Evolutionary conservation across 2,329 filamentous ascomycete genomes (phyloP).

Genomic region (Colletotrichum spinosum): DNA sequence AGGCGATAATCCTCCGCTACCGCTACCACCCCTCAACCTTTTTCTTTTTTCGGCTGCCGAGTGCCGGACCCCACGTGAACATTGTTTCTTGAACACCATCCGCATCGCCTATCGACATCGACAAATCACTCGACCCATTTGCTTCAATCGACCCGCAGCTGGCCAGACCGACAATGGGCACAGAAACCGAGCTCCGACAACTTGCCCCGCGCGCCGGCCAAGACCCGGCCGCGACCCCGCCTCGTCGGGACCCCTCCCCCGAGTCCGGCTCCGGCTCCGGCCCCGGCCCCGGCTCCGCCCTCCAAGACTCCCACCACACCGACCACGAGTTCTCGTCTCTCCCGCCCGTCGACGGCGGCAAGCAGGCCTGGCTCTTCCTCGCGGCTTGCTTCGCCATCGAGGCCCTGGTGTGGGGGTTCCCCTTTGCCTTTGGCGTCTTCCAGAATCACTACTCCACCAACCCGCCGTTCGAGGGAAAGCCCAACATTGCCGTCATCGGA

Average conservation of each 20-base stretch:
- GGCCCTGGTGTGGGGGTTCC: slow-evolving; percentile 70
- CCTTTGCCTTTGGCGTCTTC: slow-evolving; percentile 77
- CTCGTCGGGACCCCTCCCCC: slow-evolving; percentile 14
- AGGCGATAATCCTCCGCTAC: no score
- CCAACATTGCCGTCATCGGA: slow-evolving; percentile 71
- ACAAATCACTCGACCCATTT: not conserved
- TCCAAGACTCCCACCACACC: slow-evolving; percentile 5
- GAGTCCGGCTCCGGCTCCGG: slow-evolving; percentile 6
- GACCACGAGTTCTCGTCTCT: slow-evolving; percentile 41
- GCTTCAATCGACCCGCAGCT: not conserved
- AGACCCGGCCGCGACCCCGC: slow-evolving; percentile 4
- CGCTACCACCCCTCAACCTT: no score
- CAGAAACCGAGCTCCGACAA: slow-evolving; percentile 25
- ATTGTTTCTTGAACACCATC: no score
- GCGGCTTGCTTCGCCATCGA: slow-evolving; percentile 59
- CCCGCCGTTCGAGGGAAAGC: slow-evolving; percentile 65
- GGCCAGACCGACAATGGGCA: slow-evolving; percentile 8
- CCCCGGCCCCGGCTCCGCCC: slow-evolving; percentile 7
- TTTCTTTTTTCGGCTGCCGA: no score
- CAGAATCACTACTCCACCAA: slow-evolving; percentile 75
- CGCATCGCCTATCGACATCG: no score
- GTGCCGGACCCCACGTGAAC: no score
- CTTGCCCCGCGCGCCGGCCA: slow-evolving; percentile 5
- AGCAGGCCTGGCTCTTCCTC: slow-evolving; percentile 49
- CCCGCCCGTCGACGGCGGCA: slow-evolving; percentile 50